Base-by-base conservation (phyloP, 768 basidiomycete genomes). In the Serendipita sp. region DNA sequence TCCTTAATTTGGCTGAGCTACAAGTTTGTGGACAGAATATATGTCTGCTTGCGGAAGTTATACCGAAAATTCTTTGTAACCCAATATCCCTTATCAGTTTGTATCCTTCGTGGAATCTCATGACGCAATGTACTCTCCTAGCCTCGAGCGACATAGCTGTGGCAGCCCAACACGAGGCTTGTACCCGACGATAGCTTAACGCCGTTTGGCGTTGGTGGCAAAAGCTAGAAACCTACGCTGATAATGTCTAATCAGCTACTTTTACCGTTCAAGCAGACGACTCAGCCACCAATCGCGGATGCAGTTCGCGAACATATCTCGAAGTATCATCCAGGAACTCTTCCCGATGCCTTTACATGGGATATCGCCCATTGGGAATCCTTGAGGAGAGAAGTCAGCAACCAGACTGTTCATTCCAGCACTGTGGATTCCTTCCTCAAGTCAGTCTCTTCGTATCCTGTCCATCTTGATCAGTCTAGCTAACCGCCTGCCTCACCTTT, bases 291-390 rank as follows among this genome's bases (percentile, higher is more conserved):
- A 44, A 76, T 91, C 67, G 79, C 78, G 32, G 74, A 78, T 23
- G 73, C 82, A 1, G 78, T 85, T 0, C 80, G 84, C 44, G 77
- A 77, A 46, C 91, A 91, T 73, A 85, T 95, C 35, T 76, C 78
- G n/a, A 69, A 72, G 2, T 73, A 80, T 44, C 81, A 86, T 72
- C 78, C 79, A 1, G 84, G 85, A 32, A 81, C 83, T 38, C 89
- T 93, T 70, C 91, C 92, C 1, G 91, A 94, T 69, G 84, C 85
- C 30, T 93, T 91, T 77, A 84, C 78, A 71, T 78, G 78, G 70
- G 94, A 96, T 72, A 83, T 94, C 58, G 79, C 78, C 3, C 73
- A 74, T 44, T 91, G 93, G 83, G 83, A 85, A 62, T 70, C 74
- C 1, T 74, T 93, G 62, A 78, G 92, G 45, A 82, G 80, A 65